Percentiles rank a stretch among this genome's conserved stretches.
These are phyloP conservation scores for Spathaspora hagerdaliae DNA, from an alignment of 805 yeast species.

Conservation along the genomic window DNA sequence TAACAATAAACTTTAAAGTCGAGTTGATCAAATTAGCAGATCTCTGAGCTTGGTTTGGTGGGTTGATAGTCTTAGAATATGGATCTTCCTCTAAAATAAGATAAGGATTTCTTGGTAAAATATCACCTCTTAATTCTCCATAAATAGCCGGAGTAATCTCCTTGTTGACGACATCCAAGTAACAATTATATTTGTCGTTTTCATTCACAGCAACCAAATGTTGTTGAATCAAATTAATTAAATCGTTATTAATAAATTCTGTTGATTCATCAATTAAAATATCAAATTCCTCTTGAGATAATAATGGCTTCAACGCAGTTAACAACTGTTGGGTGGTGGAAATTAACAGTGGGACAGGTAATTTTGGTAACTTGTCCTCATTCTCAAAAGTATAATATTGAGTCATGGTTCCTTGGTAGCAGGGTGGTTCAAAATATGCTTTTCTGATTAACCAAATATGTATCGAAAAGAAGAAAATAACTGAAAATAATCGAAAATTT, in stretches of 20 bases:
- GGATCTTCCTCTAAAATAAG: conserved; percentile 75
- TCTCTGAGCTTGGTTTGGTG: conserved; percentile 64
- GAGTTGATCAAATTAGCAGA: conserved; percentile 66
- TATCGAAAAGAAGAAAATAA: too few species aligned
- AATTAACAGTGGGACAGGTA: conserved; percentile 59
- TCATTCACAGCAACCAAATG: conserved; percentile 48
- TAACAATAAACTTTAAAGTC: conserved; percentile 60
- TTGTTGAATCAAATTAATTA: conserved; percentile 45
- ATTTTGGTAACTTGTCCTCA: conserved; percentile 46
- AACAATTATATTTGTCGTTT: conserved; percentile 38
- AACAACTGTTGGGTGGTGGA: conserved; percentile 51
- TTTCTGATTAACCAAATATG: too few species aligned
- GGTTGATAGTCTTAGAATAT: conserved; percentile 46
- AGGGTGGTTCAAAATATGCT: neutral
- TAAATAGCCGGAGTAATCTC: conserved; percentile 53
- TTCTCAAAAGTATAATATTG: conserved; percentile 27
- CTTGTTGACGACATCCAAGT: conserved; percentile 52
- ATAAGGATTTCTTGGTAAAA: conserved; percentile 75
- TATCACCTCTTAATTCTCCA: conserved; percentile 61
- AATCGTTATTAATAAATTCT: conserved; percentile 40
- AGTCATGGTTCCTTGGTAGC: neutral
- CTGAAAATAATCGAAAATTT: too few species aligned
- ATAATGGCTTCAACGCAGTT: conserved; percentile 56
- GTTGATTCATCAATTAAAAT: conserved; percentile 42
- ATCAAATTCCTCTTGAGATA: conserved; percentile 48